A percentile compares a stretch with the other conserved stretches of the same genome.
Conservation (phyloP, 495 filamentous ascomycete genomes). For the Lophium mytilinum region DNA sequence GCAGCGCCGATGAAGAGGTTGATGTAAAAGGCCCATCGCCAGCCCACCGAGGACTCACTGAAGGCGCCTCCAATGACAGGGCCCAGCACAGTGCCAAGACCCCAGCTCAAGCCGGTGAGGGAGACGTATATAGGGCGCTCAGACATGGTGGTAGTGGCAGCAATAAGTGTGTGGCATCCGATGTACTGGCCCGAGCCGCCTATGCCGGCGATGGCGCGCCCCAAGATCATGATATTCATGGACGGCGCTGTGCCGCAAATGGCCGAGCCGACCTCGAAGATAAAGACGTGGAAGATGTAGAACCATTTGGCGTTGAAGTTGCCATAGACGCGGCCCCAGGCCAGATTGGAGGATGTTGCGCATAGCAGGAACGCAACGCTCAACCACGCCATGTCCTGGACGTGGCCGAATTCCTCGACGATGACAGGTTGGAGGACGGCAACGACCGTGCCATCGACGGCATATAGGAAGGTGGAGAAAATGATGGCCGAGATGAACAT, state of each 20-base stretch:
- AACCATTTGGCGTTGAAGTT: slow-evolving; percentile 32
- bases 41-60: slow-evolving; percentile 8
- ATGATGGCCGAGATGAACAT: neutral
- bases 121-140: slow-evolving; percentile 9
- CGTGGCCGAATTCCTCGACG: slow-evolving; percentile 11
- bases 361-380: slow-evolving; percentile 15
- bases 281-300: slow-evolving; percentile 19
- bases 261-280: slow-evolving; percentile 34
- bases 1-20: slow-evolving; percentile 10
- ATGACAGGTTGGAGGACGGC: slow-evolving; percentile 19
- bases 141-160: slow-evolving; percentile 2
- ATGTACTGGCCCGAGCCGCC: slow-evolving; percentile 16
- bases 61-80: slow-evolving; percentile 24
- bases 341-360: neutral
- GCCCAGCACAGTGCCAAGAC: slow-evolving; percentile 12
- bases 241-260: slow-evolving; percentile 31
- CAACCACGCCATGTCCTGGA: slow-evolving; percentile 18
- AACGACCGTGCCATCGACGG: slow-evolving; percentile 23
- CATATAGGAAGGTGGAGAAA: slow-evolving; percentile 11
- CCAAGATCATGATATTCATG: slow-evolving; percentile 31
- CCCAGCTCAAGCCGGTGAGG: slow-evolving; percentile 6
- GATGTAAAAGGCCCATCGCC: slow-evolving; percentile 27
- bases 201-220: slow-evolving; percentile 31
- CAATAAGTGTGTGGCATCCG: slow-evolving; percentile 6
- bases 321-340: slow-evolving; percentile 15